Evolutionary conservation across 306 rosid species (phyloP), one percentile per base, ranked within the genome.

Genomic region (Hylodesmum podocarpum): DNA sequence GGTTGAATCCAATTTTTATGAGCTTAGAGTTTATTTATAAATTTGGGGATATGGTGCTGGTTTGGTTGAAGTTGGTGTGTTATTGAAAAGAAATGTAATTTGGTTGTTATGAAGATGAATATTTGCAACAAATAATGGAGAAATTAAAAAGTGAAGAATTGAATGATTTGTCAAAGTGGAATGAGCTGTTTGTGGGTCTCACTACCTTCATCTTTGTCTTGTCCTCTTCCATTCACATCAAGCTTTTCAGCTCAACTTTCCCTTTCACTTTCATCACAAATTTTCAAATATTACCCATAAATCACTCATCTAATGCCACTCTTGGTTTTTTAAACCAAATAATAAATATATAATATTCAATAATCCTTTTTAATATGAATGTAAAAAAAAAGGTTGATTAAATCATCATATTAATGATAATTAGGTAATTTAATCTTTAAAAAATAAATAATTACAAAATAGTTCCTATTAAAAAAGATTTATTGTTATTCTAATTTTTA

Each of bases 131-230:
- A 43, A 37, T 37, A 44, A 44, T n/a, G 19, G 51, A 44, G 13
- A 40, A 40, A 1, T 0, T 19, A 2, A 53, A 10, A 22, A 25
- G 34, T 24, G n/a, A n/a, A n/a, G n/a, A n/a, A n/a, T n/a, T n/a
- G n/a, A n/a, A n/a, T n/a, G n/a, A n/a, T n/a, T n/a, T n/a, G 62
- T 21, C 22, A 44, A 70, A 59, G 72, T 70, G 77, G 64, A 58
- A 78, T 78, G 82, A 25, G 78, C 68, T 78, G 82, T 70, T 13
- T 16, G 62, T 63, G 69, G 69, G 47, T 16, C 40, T 1, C 39
- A 27, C 63, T 55, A 28, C 11, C 24, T 59, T 27, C 13, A 13
- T 58, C 16, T 58, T 61, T 66, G 39, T 43, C 39, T 40, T 13
- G 24, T 24, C 10, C 7, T 3, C 6, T 27, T 39, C 0, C 14